phyloP scores from a whole-genome alignment of 1,284 basidiomycete species.

The Cutaneotrichosporon curvatum region DNA sequence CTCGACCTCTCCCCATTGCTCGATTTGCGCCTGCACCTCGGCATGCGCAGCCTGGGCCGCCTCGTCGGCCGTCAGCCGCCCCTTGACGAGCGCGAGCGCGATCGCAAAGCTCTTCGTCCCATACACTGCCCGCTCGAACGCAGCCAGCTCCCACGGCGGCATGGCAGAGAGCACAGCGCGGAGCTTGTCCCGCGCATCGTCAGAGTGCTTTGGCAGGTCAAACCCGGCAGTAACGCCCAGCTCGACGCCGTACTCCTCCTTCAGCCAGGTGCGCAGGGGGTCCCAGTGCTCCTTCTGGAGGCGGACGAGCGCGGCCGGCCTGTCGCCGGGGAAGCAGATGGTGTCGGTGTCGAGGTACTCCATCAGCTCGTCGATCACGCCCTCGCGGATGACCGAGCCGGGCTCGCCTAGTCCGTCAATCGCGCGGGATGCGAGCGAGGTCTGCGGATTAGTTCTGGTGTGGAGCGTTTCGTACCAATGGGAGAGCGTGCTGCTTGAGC shows the following conservation, averaged over 20 bases:
- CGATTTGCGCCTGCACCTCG: constrained; percentile 90
- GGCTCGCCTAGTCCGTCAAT: constrained; percentile 69
- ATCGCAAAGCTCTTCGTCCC: constrained; percentile 88
- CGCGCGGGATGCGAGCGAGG: constrained; percentile 79
- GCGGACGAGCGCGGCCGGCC: constrained; percentile 65
- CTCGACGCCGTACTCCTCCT: constrained; percentile 58
- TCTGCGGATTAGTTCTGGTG: constrained; percentile 51
- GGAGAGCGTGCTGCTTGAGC: constrained; percentile 83
- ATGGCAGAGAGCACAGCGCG: constrained; percentile 56
- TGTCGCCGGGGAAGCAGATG: constrained; percentile 78
- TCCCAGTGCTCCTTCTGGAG: constrained; percentile 86
- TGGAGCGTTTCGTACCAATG: constrained; percentile 59
- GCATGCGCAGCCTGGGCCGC: constrained; percentile 78
- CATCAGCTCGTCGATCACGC: constrained; percentile 66
- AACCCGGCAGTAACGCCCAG: constrained; percentile 64
- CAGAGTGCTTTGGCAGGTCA: constrained; percentile 60
- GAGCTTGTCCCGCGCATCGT: constrained; percentile 59
- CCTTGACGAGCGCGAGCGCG: constrained; percentile 72
- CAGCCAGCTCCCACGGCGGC: constrained; percentile 80
- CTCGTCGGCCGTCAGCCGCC: constrained; percentile 68
- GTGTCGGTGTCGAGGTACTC: constrained; percentile 94
- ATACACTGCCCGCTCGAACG: constrained; percentile 86
- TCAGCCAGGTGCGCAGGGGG: constrained; percentile 75
- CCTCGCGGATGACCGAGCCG: constrained; percentile 49
- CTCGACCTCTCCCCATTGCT: constrained; percentile 97